These are phyloP conservation scores for Silene coronaria DNA, from an alignment of 179 eudicot species.

Conservation along the genomic window DNA sequence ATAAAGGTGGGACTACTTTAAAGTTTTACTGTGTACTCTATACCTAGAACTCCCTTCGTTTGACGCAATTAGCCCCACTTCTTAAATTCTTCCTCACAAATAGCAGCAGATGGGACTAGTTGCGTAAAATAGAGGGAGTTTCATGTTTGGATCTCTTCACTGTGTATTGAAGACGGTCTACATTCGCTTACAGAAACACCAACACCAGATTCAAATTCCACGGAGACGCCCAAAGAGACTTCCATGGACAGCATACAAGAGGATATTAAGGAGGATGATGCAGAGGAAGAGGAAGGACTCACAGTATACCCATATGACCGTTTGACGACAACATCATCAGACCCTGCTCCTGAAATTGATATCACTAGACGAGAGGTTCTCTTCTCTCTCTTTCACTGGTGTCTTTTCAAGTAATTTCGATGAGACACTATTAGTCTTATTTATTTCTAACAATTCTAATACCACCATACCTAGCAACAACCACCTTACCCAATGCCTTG, in stretches of 20 bases:
- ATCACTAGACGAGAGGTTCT: constrained; percentile 88
- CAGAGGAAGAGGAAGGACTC: constrained; percentile 87
- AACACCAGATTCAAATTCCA: constrained; percentile 33
- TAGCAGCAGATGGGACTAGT: too few relatives aligned
- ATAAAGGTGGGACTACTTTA: constrained; percentile 48
- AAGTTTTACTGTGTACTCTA: background rate
- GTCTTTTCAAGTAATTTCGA: background rate
- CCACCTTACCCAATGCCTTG: too few relatives aligned
- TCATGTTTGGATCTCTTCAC: constrained; percentile 12
- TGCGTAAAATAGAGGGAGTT: too few relatives aligned
- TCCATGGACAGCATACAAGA: constrained; percentile 64
- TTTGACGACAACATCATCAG: constrained; percentile 52
- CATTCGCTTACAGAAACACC: constrained; percentile 39
- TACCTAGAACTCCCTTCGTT: background rate
- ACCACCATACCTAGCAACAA: background rate
- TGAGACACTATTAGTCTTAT: background rate
- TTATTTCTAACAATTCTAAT: background rate
- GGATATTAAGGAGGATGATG: constrained; percentile 70
- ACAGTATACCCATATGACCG: constrained; percentile 75
- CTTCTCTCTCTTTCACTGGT: background rate
- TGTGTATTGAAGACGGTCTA: constrained; percentile 39
- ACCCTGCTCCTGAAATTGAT: constrained; percentile 78
- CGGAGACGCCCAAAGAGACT: constrained; percentile 44
- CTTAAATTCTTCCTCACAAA: too few relatives aligned
- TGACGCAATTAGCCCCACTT: too few relatives aligned